Percentiles rank a stretch among this genome's conserved stretches.
Evolutionary conservation across 371 early-diverging fungal species (phyloP).

Genomic region (Mucor racemosus): DNA sequence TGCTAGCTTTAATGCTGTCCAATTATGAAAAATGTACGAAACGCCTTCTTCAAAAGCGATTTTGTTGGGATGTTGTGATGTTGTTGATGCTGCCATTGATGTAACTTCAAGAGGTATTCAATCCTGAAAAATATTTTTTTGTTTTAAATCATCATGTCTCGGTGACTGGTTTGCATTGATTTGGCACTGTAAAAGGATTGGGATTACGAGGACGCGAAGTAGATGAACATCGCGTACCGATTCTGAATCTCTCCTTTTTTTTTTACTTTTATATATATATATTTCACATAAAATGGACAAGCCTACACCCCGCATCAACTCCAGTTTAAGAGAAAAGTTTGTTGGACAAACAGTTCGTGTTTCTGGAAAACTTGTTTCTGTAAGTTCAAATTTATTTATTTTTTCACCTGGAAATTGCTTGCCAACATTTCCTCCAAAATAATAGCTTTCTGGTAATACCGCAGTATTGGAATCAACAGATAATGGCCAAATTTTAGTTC

Average conservation of each 20-base stretch:
- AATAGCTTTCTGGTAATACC: conserved; percentile 58
- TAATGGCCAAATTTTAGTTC: conserved; percentile 53
- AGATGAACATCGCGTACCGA: background rate
- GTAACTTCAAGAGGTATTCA: background rate
- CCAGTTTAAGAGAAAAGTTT: conserved; percentile 58
- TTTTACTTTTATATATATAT: background rate
- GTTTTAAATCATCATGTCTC: background rate
- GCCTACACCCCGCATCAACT: conserved; percentile 69
- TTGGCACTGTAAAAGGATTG: background rate
- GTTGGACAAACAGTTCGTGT: conserved; percentile 60
- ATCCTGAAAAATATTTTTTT: background rate
- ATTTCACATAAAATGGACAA: conserved; percentile 53
- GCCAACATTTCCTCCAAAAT: no score
- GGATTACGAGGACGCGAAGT: background rate
- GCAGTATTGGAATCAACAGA: conserved; percentile 58
- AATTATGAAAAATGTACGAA: conserved; percentile 59
- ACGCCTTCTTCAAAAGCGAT: conserved; percentile 68
- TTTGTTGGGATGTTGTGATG: conserved; percentile 59
- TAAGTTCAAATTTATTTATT: conserved; percentile 34
- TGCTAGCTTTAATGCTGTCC: conserved; percentile 81
- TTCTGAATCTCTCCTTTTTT: background rate
- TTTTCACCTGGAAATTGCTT: background rate
- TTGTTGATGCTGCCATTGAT: background rate
- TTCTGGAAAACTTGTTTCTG: conserved; percentile 58
- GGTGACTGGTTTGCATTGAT: conserved; percentile 9